phyloP scores from a whole-genome alignment of 257 asterid species.

The Henckelia pumila region DNA sequence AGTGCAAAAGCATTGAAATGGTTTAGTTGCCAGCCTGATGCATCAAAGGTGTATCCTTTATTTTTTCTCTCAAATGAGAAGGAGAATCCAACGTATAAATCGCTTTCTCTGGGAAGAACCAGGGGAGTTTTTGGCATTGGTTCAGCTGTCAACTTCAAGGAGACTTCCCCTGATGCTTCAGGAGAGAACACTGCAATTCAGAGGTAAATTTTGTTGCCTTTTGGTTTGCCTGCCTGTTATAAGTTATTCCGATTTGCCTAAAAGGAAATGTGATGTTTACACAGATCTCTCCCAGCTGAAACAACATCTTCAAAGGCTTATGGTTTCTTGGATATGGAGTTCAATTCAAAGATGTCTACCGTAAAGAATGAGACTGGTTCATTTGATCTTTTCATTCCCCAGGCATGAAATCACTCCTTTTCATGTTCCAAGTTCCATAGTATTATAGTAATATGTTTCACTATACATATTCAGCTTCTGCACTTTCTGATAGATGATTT shows the following conservation, averaged over 20 bases:
- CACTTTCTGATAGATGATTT: neutral
- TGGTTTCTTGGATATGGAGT: constrained; percentile 64
- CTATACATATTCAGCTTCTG: constrained; percentile 8
- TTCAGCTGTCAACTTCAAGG: constrained; percentile 67
- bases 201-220: constrained; percentile 41
- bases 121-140: constrained; percentile 92
- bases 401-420: constrained; percentile 39
- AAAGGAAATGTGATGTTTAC: constrained; percentile 26
- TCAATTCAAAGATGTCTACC: constrained; percentile 42
- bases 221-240: constrained; percentile 12
- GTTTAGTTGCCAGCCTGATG: constrained; percentile 82
- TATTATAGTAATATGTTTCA: neutral
- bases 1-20: constrained; percentile 86
- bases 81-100: constrained; percentile 56
- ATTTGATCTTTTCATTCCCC: constrained; percentile 71
- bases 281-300: constrained; percentile 59
- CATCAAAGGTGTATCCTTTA: constrained; percentile 62
- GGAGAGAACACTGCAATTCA: constrained; percentile 33
- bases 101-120: constrained; percentile 66
- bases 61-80: constrained; percentile 71
- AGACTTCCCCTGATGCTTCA: constrained; percentile 38
- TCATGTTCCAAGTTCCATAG: constrained; percentile 15
- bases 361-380: constrained; percentile 59
- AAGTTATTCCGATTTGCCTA: neutral
- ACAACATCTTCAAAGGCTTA: constrained; percentile 67